These are phyloP conservation scores for Anthoceros angustus DNA, from an alignment of 225 moss, liverwort and hornwort species.

Conservation along the genomic window DNA sequence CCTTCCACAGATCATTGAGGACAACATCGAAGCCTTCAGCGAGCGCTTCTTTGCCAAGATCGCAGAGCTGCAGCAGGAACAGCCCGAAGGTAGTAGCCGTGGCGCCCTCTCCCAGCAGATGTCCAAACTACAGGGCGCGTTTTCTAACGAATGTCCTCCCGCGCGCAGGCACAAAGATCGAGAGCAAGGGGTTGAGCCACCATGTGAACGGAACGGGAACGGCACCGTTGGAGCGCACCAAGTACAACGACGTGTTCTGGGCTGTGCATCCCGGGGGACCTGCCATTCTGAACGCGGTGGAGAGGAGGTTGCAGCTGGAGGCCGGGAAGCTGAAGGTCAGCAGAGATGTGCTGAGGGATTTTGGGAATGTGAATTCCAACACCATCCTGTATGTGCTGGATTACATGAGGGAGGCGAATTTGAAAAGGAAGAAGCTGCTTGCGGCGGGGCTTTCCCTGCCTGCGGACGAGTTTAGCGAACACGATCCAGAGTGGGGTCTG, in stretches of 20 bases:
- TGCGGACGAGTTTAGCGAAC: slow-evolving; percentile 16
- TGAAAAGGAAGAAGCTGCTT: slow-evolving; percentile 13
- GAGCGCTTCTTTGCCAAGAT: slow-evolving; percentile 19
- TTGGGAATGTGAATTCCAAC: slow-evolving; percentile 95
- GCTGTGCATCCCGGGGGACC: slow-evolving; percentile 94
- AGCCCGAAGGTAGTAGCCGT: too few relatives aligned
- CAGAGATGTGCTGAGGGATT: slow-evolving; percentile 61
- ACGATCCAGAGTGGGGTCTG: slow-evolving; percentile 82
- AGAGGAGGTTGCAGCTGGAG: slow-evolving; percentile 42
- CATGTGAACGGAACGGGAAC: too few relatives aligned
- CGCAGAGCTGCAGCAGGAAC: slow-evolving; percentile 6
- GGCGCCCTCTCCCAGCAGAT: too few relatives aligned
- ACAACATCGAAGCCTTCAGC: slow-evolving; percentile 49
- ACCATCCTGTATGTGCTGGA: slow-evolving; percentile 89
- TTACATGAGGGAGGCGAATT: slow-evolving; percentile 66
- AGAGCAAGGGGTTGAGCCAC: too few relatives aligned
- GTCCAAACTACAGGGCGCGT: too few relatives aligned
- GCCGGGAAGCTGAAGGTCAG: slow-evolving; percentile 55
- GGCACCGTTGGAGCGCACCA: slow-evolving; percentile 9
- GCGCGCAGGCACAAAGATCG: too few relatives aligned
- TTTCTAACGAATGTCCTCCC: too few relatives aligned
- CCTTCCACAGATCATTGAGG: slow-evolving; percentile 58
- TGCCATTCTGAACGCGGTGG: slow-evolving; percentile 75
- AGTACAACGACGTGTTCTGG: slow-evolving; percentile 86
- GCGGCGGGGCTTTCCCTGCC: slow-evolving; percentile 14